A percentile compares a stretch with the other conserved stretches of the same genome.
Evolutionary conservation across 2,329 filamentous ascomycete species (phyloP).

Genomic region (Colletotrichum tropicicola): DNA sequence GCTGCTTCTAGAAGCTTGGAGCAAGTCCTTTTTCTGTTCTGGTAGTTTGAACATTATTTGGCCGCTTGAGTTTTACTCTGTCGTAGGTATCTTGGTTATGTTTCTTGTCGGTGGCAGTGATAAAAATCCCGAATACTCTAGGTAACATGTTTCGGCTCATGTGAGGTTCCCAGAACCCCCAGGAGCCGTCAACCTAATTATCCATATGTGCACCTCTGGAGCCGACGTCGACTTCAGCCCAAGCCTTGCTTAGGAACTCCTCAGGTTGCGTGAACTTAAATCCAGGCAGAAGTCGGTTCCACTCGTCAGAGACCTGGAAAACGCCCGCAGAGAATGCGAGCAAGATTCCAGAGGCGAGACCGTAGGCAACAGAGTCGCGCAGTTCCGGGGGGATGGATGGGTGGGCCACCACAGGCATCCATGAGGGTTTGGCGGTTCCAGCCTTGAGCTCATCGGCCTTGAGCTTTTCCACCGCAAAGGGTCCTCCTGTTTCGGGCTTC

Average conservation of each 20-base stretch:
- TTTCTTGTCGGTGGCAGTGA: too few relatives aligned
- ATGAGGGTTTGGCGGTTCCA: constrained; percentile 49
- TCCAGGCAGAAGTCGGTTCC: constrained; percentile 54
- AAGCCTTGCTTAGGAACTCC: constrained; percentile 50
- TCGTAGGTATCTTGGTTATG: too few relatives aligned
- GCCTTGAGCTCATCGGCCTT: constrained; percentile 55
- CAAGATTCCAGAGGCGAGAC: constrained; percentile 42
- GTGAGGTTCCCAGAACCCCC: too few relatives aligned
- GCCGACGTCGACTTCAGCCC: constrained; percentile 35
- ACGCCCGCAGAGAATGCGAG: constrained; percentile 40
- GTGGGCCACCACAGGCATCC: constrained; percentile 46
- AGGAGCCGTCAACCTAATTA: too few relatives aligned
- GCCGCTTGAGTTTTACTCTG: too few relatives aligned
- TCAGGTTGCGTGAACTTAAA: constrained; percentile 51
- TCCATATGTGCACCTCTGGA: background rate
- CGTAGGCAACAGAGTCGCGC: constrained; percentile 20
- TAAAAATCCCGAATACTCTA: too few relatives aligned
- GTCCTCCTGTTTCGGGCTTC: background rate
- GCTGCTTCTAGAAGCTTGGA: too few relatives aligned
- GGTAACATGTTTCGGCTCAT: too few relatives aligned
- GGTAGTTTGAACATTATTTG: too few relatives aligned
- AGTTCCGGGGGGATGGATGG: constrained; percentile 33
- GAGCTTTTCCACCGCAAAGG: constrained; percentile 51
- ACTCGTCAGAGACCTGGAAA: constrained; percentile 52
- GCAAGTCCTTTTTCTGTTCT: too few relatives aligned